These are phyloP conservation scores for Macrolepiota dolichaula DNA, from an alignment of 768 basidiomycete genomes.

Conservation along the genomic window DNA sequence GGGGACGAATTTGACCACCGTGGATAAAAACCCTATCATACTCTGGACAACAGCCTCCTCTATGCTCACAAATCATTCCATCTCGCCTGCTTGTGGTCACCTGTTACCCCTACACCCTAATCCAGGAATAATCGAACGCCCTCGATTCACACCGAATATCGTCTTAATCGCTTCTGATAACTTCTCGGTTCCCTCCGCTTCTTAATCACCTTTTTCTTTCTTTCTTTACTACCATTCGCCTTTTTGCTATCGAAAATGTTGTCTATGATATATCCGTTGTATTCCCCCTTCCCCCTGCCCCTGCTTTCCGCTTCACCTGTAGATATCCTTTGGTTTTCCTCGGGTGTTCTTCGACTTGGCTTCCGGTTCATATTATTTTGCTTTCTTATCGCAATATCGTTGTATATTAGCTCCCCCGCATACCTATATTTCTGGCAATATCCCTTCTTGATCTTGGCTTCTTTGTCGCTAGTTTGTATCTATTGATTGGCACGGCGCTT, in stretches of 20 bases:
- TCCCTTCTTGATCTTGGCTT: background rate
- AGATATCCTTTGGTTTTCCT: conserved; percentile 3
- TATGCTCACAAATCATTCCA: background rate
- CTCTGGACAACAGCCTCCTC: background rate
- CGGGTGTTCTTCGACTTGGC: background rate
- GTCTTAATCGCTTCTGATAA: background rate
- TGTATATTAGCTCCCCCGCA: conserved; percentile 11
- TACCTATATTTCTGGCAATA: conserved; percentile 1
- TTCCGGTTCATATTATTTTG: conserved; percentile 5
- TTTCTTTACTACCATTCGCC: background rate
- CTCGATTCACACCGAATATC: conserved; percentile 1
- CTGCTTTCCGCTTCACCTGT: background rate
- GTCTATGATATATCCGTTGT: conserved; percentile 10
- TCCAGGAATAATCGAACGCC: conserved; percentile 2
- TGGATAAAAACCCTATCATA: conserved; percentile 8
- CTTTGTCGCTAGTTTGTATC: background rate
- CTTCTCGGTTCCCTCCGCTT: background rate
- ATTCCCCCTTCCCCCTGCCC: background rate
- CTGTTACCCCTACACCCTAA: background rate
- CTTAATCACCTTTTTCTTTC: background rate
- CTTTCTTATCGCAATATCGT: conserved; percentile 9
- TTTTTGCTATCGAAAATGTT: conserved; percentile 9
- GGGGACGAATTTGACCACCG: conserved; percentile 27
- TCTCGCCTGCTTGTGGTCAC: conserved; percentile 2
- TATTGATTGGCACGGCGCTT: background rate